A percentile compares a stretch with the other conserved stretches of the same genome.
phyloP scores from a whole-genome alignment of 2,329 filamentous ascomycete genomes.

The Cryphonectria nitschkei region DNA sequence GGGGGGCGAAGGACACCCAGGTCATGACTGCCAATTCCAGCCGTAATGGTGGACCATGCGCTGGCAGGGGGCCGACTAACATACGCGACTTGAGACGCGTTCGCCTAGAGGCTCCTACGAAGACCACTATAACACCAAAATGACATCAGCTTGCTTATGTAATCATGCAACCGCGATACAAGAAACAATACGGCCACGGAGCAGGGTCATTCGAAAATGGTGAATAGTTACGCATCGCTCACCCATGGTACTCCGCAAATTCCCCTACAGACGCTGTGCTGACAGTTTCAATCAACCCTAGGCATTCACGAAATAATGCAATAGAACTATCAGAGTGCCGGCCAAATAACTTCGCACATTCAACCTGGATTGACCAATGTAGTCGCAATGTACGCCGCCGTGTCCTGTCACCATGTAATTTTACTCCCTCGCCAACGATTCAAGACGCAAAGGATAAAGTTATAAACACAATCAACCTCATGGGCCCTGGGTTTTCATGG shows the following conservation, averaged over 20 bases:
- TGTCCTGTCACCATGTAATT: conserved; percentile 16
- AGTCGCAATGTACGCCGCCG: conserved; percentile 26
- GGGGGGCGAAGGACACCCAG: not conserved
- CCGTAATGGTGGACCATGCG: conserved; percentile 4
- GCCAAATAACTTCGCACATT: not conserved
- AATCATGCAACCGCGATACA: not conserved
- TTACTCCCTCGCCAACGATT: conserved; percentile 21
- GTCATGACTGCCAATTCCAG: conserved; percentile 14
- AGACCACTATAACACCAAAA: not conserved
- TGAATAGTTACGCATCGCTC: not conserved
- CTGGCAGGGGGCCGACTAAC: not conserved
- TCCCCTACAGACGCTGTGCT: not conserved
- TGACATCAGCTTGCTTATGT: conserved; percentile 26
- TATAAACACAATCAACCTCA: conserved; percentile 17
- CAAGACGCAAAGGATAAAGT: conserved; percentile 18
- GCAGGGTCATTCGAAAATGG: not conserved
- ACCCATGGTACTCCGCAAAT: not conserved
- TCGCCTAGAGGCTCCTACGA: not conserved
- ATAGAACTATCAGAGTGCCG: not conserved
- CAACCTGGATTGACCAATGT: conserved; percentile 28
- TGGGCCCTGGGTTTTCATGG: conserved; percentile 18
- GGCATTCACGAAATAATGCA: not conserved
- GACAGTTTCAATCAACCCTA: not conserved
- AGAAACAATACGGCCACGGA: not conserved
- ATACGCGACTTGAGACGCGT: conserved; percentile 22